Evolutionary conservation across 352 stramenopile genomes (phyloP).

Genomic region (Globisporangium lucens): DNA sequence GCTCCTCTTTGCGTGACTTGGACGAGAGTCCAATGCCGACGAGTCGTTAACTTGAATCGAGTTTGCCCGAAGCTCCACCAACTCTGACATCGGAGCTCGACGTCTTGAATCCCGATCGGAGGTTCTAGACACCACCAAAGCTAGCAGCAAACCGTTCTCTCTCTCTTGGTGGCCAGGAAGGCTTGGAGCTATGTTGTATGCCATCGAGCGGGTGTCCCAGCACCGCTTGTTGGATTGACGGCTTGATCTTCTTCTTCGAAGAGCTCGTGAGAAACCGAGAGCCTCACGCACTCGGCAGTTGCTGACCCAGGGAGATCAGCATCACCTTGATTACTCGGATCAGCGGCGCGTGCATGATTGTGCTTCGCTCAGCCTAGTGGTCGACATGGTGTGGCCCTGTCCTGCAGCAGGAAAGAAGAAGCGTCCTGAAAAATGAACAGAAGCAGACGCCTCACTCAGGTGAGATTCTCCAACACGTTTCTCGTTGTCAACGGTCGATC

Average conservation of each 20-base stretch:
- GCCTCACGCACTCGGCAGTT: not conserved
- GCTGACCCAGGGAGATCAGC: not conserved
- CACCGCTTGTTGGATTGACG: not conserved
- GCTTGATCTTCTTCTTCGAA: not conserved
- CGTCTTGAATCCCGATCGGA: not conserved
- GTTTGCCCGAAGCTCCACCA: not conserved
- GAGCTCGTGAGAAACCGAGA: not conserved
- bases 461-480: not conserved
- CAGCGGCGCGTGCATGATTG: not conserved
- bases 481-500: not conserved
- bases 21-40: not conserved
- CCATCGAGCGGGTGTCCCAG: not conserved
- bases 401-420: not conserved
- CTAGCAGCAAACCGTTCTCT: not conserved
- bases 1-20: not conserved
- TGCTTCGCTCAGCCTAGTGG: not conserved
- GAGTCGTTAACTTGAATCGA: not conserved
- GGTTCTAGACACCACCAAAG: not conserved
- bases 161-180: not conserved
- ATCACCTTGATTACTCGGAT: not conserved
- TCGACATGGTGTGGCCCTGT: not conserved
- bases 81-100: not conserved
- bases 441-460: not conserved
- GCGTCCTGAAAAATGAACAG: not conserved
- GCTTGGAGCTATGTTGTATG: not conserved